A percentile compares a stretch with the other conserved stretches of the same genome.
Evolutionary conservation across 352 stramenopile species (phyloP).

Genomic region (Peronosclerospora sorghi): DNA sequence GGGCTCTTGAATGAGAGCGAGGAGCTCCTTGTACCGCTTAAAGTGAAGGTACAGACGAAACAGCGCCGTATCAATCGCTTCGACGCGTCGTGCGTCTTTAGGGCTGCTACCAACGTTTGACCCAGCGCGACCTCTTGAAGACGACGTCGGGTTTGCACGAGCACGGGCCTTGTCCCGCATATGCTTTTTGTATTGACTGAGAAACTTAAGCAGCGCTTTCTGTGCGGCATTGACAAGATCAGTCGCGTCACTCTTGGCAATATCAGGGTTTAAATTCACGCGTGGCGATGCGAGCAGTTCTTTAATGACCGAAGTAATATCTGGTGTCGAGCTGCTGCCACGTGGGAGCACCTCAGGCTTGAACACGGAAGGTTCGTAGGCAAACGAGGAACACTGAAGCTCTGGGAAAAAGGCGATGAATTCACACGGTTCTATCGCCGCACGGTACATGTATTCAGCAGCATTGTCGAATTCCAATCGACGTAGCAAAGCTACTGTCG

Average conservation of each 20-base stretch:
- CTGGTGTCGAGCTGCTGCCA: constrained; percentile 52
- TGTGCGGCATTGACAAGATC: constrained; percentile 50
- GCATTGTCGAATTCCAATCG: constrained; percentile 70
- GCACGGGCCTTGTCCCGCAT: constrained; percentile 57
- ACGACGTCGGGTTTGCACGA: constrained; percentile 25
- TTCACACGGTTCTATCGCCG: constrained; percentile 74
- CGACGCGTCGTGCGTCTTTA: constrained; percentile 62
- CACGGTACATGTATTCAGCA: constrained; percentile 79
- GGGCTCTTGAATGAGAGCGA: constrained; percentile 61
- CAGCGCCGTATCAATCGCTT: constrained; percentile 79
- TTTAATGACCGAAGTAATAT: constrained; percentile 70
- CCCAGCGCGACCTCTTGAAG: constrained; percentile 22
- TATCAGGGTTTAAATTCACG: constrained; percentile 36
- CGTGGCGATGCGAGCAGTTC: constrained; percentile 47
- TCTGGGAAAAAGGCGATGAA: constrained; percentile 84
- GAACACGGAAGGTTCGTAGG: constrained; percentile 71
- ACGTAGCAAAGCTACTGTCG: constrained; percentile 62
- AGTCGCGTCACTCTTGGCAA: constrained; percentile 39
- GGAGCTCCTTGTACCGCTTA: constrained; percentile 69
- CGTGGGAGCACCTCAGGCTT: constrained; percentile 78
- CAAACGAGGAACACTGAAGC: constrained; percentile 67
- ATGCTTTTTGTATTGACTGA: constrained; percentile 75
- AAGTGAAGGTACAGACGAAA: constrained; percentile 74
- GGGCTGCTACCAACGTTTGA: constrained; percentile 20
- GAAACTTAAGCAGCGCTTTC: constrained; percentile 72